Evolutionary conservation across 352 stramenopile species (phyloP).

Genomic region (Globisporangium polare): DNA sequence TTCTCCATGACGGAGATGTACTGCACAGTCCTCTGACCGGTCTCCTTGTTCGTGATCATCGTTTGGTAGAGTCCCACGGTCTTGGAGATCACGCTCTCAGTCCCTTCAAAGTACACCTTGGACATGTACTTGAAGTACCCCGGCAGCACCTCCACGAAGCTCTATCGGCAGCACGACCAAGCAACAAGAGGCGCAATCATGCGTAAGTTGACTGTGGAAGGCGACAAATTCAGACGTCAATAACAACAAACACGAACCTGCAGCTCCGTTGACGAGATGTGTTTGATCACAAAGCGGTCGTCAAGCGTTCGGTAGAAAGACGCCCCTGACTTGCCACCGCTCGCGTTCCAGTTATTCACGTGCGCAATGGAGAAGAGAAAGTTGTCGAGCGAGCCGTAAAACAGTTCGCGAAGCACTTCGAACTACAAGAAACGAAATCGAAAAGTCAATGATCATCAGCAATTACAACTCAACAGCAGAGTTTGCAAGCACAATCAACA

Average conservation of each 20-base stretch:
- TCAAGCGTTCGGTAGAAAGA: conserved; percentile 95
- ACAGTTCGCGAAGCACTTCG: conserved; percentile 91
- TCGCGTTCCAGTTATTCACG: conserved; percentile 88
- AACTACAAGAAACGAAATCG: conserved; percentile 44
- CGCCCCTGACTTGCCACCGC: conserved; percentile 96
- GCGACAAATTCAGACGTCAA: neutral
- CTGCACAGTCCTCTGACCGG: conserved; percentile 84
- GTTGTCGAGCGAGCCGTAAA: conserved; percentile 54
- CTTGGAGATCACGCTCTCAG: conserved; percentile 94
- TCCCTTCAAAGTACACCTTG: conserved; percentile 94
- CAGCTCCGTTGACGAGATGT: conserved; percentile 96
- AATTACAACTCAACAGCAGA: neutral
- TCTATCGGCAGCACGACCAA: conserved; percentile 27
- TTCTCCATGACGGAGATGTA: conserved; percentile 97
- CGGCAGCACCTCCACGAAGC: conserved; percentile 73
- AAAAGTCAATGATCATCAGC: neutral
- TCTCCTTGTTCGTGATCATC: conserved; percentile 92
- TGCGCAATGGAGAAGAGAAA: conserved; percentile 85
- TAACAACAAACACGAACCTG: conserved; percentile 88
- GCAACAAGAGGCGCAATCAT: conserved; percentile 16
- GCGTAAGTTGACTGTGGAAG: neutral
- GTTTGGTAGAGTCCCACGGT: conserved; percentile 98
- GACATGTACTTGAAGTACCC: conserved; percentile 98
- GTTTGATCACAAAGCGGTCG: conserved; percentile 98
- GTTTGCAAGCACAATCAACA: neutral